These are phyloP conservation scores for Debaryomycetaceae sp. DNA, from an alignment of 1,139 yeast species.

Conservation along the genomic window DNA sequence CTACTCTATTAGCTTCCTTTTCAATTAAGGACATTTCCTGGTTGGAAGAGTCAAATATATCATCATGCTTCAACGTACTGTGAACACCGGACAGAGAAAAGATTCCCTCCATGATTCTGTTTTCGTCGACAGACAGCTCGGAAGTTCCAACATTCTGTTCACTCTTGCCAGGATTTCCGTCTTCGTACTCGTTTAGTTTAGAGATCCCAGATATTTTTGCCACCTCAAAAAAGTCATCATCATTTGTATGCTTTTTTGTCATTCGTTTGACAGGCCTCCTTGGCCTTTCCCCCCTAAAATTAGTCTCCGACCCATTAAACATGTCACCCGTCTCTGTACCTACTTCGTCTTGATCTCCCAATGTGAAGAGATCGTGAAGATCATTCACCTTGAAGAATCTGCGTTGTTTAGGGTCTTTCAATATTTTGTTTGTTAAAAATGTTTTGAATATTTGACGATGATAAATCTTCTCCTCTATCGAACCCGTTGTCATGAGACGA, in stretches of 20 bases:
- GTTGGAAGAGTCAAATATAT: conserved; percentile 55
- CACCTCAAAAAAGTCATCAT: conserved; percentile 56
- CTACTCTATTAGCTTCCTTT: conserved; percentile 73
- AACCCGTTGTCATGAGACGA: conserved; percentile 88
- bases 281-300: conserved; percentile 24
- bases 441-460: conserved; percentile 97
- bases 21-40: conserved; percentile 57
- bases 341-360: conserved; percentile 70
- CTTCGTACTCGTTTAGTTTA: conserved; percentile 44
- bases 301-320: conserved; percentile 52
- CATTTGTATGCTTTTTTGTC: conserved; percentile 29
- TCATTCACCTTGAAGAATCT: conserved; percentile 91
- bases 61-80: conserved; percentile 76
- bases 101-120: conserved; percentile 68
- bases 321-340: conserved; percentile 67
- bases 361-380: conserved; percentile 79
- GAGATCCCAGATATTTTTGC: conserved; percentile 54
- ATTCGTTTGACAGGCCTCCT: conserved; percentile 23
- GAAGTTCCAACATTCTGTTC: conserved; percentile 14
- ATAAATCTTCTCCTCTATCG: conserved; percentile 94
- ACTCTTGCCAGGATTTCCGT: conserved; percentile 37
- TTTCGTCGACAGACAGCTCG: conserved; percentile 31
- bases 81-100: conserved; percentile 73
- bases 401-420: conserved; percentile 93
- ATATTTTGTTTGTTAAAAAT: conserved; percentile 84